Conservation (phyloP, 129 eudicot genomes). For the Tagetes patula region DNA sequence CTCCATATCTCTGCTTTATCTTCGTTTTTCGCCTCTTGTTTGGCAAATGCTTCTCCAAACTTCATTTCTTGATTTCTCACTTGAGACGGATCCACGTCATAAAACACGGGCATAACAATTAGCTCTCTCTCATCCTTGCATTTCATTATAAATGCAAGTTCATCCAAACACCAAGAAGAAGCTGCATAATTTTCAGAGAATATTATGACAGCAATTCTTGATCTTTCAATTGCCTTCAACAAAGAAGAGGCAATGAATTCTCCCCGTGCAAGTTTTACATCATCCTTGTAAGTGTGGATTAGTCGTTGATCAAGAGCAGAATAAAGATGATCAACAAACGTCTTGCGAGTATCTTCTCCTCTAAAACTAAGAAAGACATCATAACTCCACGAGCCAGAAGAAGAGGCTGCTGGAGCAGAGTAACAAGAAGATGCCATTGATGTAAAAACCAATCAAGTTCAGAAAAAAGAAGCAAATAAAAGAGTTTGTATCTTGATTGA, state of each 20-base stretch:
- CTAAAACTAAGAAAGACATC: slow-evolving; percentile 4
- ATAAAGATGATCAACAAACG: not conserved
- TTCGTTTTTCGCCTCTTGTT: not conserved
- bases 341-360: not conserved
- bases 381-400: not conserved
- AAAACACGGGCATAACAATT: not conserved
- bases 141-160: not conserved
- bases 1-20: not conserved
- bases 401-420: not conserved
- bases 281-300: not conserved
- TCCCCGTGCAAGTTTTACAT: not conserved
- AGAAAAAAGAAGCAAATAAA: no score
- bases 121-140: not conserved
- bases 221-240: not conserved
- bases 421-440: not conserved
- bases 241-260: not conserved
- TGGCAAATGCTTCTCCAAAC: not conserved
- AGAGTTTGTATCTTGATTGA: no score
- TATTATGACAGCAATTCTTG: not conserved
- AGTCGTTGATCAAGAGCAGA: not conserved
- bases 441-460: not conserved
- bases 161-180: slow-evolving; percentile 7
- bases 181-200: not conserved
- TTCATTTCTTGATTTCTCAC: not conserved
- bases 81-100: not conserved